Base-by-base conservation (phyloP, 176 grass and related monocot species). In the Aegilops sharonensis region DNA sequence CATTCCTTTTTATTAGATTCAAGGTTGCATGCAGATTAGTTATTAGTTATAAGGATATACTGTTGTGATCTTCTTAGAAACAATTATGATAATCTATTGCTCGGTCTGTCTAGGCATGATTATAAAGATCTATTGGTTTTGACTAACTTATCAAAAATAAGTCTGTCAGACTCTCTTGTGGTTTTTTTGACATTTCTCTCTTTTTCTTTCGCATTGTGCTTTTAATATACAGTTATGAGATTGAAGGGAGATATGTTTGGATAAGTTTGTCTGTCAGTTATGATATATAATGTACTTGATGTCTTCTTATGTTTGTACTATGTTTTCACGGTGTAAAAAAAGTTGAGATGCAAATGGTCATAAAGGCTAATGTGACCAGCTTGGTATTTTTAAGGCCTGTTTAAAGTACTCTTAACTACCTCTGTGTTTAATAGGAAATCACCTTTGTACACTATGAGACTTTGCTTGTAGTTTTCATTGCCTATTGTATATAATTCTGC, bases 401-500 rank as follows among this genome's bases (percentile, higher is more conserved):
- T 4, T 78, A 64, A 47, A 65, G 81, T 78, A 90, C 56, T 52
- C 50, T 50, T 68, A 23, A 34, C 27, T 50, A 77, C 10, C 17
- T 78, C 24, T 71, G 15, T 83, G 25, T 63, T 70, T 78, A 83
- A 59, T 83, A 73, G 15, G 50, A 20, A 5, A 37, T 29, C 81
- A 42, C 15, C 50, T 13, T 12, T 25, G 61, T 62, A 32, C 13
- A 3, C 80, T 72, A 29, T 80, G 78, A 74, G 45, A 27, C 69
- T 73, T 31, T 82, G 60, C 31, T 36, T 77, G 43, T 18, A 76
- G 18, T 82, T 42, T 87, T 59, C 72, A 67, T 76, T 27, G 35
- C 40, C 11, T 50, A 34, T 84, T 14, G 6, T 89, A 59, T 25
- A 54, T 68, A 73, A 67, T 70, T 86, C 72, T 82, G 11, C 78